phyloP scores from a whole-genome alignment of 352 stramenopile genomes.

The Pythium rishiriense region DNA sequence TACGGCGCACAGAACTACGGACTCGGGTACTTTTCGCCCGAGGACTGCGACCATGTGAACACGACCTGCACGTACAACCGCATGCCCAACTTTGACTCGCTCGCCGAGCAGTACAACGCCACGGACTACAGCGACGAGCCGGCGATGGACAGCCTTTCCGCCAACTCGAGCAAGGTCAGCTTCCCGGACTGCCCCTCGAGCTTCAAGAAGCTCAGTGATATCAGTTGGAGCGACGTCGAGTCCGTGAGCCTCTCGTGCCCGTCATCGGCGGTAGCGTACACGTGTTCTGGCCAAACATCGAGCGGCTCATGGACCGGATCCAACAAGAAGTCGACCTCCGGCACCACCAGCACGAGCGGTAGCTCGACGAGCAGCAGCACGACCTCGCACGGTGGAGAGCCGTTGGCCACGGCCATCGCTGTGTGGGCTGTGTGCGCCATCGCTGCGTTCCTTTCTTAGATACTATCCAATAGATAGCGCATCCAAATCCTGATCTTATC shows the following conservation, averaged over 20 bases:
- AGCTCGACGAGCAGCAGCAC: constrained; percentile 6
- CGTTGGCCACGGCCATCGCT: too few species aligned
- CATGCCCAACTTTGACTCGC: constrained; percentile 79
- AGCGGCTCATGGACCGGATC: constrained; percentile 45
- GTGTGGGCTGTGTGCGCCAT: too few species aligned
- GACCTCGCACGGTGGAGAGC: too few species aligned
- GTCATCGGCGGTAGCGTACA: constrained; percentile 22
- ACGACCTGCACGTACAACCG: constrained; percentile 61
- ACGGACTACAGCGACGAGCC: constrained; percentile 36
- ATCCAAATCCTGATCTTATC: too few species aligned
- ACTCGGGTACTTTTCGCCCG: constrained; percentile 80
- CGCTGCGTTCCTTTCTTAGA: too few species aligned
- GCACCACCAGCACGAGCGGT: not conserved
- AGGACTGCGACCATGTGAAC: constrained; percentile 60
- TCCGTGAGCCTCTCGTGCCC: constrained; percentile 15
- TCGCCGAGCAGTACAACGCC: constrained; percentile 57
- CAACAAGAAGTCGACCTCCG: not conserved
- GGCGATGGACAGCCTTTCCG: constrained; percentile 34
- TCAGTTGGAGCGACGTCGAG: constrained; percentile 14
- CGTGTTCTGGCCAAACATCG: constrained; percentile 39
- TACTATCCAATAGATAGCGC: too few species aligned
- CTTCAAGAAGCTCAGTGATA: constrained; percentile 17
- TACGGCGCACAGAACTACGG: constrained; percentile 85
- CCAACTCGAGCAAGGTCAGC: constrained; percentile 9
- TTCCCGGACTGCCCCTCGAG: constrained; percentile 13